phyloP scores from a whole-genome alignment of 106 monocot genomes.

The Dactylorhiza incarnata region DNA sequence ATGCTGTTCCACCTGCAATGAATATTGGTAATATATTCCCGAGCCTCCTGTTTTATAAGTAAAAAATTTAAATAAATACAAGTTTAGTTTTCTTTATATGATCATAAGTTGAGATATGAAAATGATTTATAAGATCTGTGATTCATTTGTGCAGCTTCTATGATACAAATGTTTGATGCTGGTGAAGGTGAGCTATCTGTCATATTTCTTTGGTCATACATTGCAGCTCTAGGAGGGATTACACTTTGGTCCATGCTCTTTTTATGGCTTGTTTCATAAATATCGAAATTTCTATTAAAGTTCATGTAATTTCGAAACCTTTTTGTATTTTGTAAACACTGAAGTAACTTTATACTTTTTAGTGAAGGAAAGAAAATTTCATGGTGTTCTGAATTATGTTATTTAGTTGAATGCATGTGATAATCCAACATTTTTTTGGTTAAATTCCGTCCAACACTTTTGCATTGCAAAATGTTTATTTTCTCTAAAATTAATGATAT shows the following conservation, averaged over 20 bases:
- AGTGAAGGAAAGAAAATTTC: too few species aligned
- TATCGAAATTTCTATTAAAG: neutral
- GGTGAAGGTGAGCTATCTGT: slow-evolving; percentile 72
- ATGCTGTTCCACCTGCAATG: slow-evolving; percentile 73
- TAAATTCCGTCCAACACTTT: too few species aligned
- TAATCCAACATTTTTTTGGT: too few species aligned
- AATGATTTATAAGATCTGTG: neutral
- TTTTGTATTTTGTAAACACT: too few species aligned
- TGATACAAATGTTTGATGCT: slow-evolving; percentile 60
- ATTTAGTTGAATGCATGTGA: too few species aligned
- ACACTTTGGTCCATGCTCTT: slow-evolving; percentile 69
- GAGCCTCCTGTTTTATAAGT: too few species aligned
- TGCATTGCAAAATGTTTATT: too few species aligned
- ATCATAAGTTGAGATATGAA: neutral
- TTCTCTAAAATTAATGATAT: too few species aligned
- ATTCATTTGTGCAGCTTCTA: slow-evolving; percentile 35
- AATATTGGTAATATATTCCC: slow-evolving; percentile 39
- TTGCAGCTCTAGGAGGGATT: slow-evolving; percentile 46
- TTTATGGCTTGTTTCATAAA: slow-evolving; percentile 53
- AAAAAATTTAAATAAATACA: neutral
- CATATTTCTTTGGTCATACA: slow-evolving; percentile 61
- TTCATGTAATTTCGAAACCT: too few species aligned
- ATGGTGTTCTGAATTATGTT: too few species aligned
- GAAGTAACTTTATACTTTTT: too few species aligned
- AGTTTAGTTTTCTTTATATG: neutral